These are phyloP conservation scores for Hemerocallis citrina DNA, from an alignment of 106 monocot species.

Conservation along the genomic window DNA sequence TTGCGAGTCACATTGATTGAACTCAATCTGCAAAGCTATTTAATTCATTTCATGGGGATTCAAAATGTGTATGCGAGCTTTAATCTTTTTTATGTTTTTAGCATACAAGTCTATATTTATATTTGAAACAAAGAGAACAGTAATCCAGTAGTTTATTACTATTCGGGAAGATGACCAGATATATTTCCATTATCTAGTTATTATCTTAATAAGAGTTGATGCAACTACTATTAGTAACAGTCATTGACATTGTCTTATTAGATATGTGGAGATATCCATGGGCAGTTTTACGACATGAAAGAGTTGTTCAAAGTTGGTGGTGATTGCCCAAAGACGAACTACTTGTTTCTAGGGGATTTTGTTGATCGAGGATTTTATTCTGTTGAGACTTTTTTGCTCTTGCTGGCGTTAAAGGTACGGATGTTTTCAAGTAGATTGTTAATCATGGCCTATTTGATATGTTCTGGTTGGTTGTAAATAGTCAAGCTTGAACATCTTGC, in stretches of 20 bases:
- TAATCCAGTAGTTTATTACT: conserved; percentile 1
- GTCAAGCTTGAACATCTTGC: too few relatives aligned
- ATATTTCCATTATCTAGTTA: not conserved
- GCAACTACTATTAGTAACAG: conserved; percentile 52
- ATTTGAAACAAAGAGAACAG: not conserved
- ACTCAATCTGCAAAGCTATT: too few relatives aligned
- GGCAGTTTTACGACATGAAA: conserved; percentile 96
- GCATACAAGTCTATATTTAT: too few relatives aligned
- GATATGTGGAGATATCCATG: conserved; percentile 99
- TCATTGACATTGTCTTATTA: conserved; percentile 13
- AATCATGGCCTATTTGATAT: not conserved
- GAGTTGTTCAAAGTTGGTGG: conserved; percentile 90
- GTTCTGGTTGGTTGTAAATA: too few relatives aligned
- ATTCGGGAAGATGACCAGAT: too few relatives aligned
- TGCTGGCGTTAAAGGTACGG: conserved; percentile 78
- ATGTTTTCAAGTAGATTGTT: not conserved
- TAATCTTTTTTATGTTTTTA: too few relatives aligned
- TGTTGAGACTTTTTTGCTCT: conserved; percentile 90
- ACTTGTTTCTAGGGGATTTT: conserved; percentile 95
- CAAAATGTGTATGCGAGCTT: too few relatives aligned
- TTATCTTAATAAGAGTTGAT: too few relatives aligned
- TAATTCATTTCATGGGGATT: too few relatives aligned
- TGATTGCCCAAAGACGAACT: conserved; percentile 94
- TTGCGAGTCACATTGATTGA: too few relatives aligned
- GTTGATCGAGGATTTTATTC: conserved; percentile 97